phyloP scores from a whole-genome alignment of 176 grass and related monocot species.

The Juncus effusus region DNA sequence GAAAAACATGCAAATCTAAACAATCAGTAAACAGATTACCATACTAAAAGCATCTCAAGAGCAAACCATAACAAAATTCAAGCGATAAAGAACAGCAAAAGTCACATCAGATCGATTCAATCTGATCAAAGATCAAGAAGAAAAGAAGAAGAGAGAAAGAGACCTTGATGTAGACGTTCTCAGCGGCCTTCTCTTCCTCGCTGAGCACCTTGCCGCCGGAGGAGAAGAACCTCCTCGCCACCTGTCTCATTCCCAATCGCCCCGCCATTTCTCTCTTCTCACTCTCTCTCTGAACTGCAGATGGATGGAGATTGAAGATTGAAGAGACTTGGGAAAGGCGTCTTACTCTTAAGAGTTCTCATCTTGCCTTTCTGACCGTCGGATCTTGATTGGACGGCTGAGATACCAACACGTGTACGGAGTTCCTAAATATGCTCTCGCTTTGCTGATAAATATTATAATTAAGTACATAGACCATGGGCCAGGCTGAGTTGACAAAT shows the following conservation, averaged over 20 bases:
- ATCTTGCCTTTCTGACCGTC: not conserved
- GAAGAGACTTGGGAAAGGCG: too few relatives aligned
- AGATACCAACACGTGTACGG: too few relatives aligned
- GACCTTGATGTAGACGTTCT: constrained; percentile 87
- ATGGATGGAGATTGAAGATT: too few relatives aligned
- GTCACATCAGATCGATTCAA: not conserved
- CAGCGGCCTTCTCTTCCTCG: constrained; percentile 84
- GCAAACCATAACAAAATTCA: not conserved
- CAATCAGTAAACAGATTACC: too few relatives aligned
- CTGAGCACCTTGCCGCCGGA: constrained; percentile 78
- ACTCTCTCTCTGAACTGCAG: too few relatives aligned
- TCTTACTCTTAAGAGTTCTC: not conserved
- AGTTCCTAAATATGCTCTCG: too few relatives aligned
- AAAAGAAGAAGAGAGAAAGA: not conserved
- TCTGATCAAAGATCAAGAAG: not conserved
- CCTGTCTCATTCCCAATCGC: constrained; percentile 41
- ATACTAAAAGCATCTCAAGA: not conserved
- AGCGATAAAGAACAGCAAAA: not conserved
- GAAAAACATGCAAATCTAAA: not conserved
- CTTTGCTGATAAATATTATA: too few relatives aligned
- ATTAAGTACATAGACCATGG: too few relatives aligned
- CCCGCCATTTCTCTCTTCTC: constrained; percentile 21
- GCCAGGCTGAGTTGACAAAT: not conserved
- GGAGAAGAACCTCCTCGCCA: constrained; percentile 48
- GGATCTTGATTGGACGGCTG: too few relatives aligned